Evolutionary conservation across 768 basidiomycete species (phyloP).

Genomic region (Lentinula raphanica): DNA sequence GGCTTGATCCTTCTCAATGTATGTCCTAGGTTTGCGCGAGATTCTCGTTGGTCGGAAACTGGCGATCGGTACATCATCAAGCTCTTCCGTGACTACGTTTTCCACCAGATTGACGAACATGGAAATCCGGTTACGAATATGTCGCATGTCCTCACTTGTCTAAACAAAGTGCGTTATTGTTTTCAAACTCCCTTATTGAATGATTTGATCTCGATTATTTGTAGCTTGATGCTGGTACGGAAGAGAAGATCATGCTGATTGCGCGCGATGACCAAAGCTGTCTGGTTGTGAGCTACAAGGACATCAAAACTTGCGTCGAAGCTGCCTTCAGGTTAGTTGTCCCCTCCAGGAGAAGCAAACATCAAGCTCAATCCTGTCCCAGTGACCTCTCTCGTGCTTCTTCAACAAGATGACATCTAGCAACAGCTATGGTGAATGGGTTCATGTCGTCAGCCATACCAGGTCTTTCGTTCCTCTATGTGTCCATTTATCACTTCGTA

Average conservation of each 20-base stretch:
- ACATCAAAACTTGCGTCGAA: constrained; percentile 82
- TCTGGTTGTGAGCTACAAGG: constrained; percentile 88
- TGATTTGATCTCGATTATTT: not conserved
- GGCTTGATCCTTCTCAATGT: not conserved
- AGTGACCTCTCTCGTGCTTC: constrained; percentile 43
- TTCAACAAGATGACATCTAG: not conserved
- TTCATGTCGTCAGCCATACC: not conserved
- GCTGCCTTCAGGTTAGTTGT: constrained; percentile 71
- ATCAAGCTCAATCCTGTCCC: not conserved
- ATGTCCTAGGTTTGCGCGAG: constrained; percentile 77
- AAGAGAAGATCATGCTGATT: constrained; percentile 93
- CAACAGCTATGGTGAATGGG: not conserved
- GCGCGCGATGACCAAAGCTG: constrained; percentile 95
- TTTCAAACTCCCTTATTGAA: not conserved
- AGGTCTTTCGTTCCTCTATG: not conserved
- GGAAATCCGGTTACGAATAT: constrained; percentile 88
- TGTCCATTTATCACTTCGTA: constrained; percentile 18
- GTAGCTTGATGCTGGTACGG: constrained; percentile 88
- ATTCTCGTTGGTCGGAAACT: constrained; percentile 96
- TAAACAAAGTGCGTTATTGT: constrained; percentile 74
- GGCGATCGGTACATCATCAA: constrained; percentile 98
- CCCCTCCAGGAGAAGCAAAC: not conserved
- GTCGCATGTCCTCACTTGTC: constrained; percentile 82
- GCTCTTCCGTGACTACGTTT: constrained; percentile 96
- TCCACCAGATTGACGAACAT: constrained; percentile 92